These are phyloP conservation scores for Erythrophleum ivorense DNA, from an alignment of 331 rosid species.

Conservation along the genomic window DNA sequence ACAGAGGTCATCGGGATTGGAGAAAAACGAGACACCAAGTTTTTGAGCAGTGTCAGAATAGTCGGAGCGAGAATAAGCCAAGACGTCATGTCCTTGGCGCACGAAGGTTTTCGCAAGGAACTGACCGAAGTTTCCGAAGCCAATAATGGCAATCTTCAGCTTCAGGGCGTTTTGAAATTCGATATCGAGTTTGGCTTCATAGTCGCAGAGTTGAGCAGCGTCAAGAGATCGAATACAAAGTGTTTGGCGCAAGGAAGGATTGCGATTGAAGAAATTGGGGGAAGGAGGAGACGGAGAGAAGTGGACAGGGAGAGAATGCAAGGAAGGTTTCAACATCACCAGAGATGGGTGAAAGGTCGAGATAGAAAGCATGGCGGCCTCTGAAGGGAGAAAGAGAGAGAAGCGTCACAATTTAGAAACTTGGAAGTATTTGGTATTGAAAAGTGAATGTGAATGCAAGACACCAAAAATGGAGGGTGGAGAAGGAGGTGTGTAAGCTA, in stretches of 20 bases:
- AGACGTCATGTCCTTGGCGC: not conserved
- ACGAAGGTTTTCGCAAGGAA: slow-evolving; percentile 1
- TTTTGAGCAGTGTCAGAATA: not conserved
- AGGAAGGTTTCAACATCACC: not conserved
- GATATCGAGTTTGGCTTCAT: not conserved
- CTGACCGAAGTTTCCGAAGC: not conserved
- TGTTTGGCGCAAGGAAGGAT: not conserved
- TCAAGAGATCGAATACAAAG: not conserved
- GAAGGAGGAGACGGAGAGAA: not conserved
- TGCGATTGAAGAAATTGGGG: not conserved
- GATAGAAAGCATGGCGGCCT: not conserved
- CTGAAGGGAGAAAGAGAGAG: not conserved
- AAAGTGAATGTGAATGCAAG: not conserved
- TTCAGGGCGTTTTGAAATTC: not conserved
- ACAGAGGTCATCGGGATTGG: not conserved
- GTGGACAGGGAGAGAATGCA: not conserved
- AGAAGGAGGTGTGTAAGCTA: too few relatives aligned
- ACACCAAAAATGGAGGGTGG: too few relatives aligned
- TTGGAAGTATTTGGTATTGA: not conserved
- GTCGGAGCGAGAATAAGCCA: slow-evolving; percentile 1
- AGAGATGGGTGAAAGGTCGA: not conserved
- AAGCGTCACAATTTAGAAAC: not conserved
- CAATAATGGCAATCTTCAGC: slow-evolving; percentile 3
- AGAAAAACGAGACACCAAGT: not conserved
- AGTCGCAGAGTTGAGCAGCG: not conserved